These are phyloP conservation scores for Aspergillus fumigatus DNA, from an alignment of 2,329 filamentous ascomycete genomes.

Conservation along the genomic window DNA sequence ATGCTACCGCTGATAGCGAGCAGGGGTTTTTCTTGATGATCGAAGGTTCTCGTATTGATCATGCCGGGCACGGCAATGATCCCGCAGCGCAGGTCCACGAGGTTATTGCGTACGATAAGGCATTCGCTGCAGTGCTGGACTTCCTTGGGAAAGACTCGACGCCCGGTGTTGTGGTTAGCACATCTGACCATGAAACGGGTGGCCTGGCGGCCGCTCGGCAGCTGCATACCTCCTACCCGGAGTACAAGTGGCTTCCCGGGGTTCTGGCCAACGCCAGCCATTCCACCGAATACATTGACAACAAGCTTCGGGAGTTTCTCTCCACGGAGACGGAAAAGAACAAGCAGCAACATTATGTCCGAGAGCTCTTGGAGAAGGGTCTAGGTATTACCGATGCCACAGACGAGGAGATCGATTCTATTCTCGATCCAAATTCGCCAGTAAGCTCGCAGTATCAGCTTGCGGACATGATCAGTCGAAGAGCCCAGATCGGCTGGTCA, in stretches of 20 bases:
- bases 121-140: slow-evolving; percentile 76
- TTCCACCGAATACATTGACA: slow-evolving; percentile 65
- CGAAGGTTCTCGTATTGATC: slow-evolving; percentile 92
- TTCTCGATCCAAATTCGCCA: slow-evolving; percentile 55
- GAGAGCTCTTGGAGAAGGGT: slow-evolving; percentile 61
- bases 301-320: slow-evolving; percentile 59
- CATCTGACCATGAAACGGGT: slow-evolving; percentile 94
- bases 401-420: slow-evolving; percentile 62
- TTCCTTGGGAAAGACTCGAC: slow-evolving; percentile 75
- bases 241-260: slow-evolving; percentile 75
- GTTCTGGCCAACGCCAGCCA: slow-evolving; percentile 76
- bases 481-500: slow-evolving; percentile 88
- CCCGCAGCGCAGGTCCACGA: slow-evolving; percentile 82
- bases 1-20: slow-evolving; percentile 76
- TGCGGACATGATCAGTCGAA: slow-evolving; percentile 78
- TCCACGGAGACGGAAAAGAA: slow-evolving; percentile 40
- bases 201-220: slow-evolving; percentile 79
- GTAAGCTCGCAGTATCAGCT: slow-evolving; percentile 59
- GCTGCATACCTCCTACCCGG: slow-evolving; percentile 57
- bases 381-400: slow-evolving; percentile 74
- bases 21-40: slow-evolving; percentile 99
- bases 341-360: slow-evolving; percentile 59
- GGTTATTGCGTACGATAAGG: slow-evolving; percentile 88
- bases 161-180: slow-evolving; percentile 73
- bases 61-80: slow-evolving; percentile 83